phyloP scores from a whole-genome alignment of 345 rosid genomes.

The Eucalyptus marginata region DNA sequence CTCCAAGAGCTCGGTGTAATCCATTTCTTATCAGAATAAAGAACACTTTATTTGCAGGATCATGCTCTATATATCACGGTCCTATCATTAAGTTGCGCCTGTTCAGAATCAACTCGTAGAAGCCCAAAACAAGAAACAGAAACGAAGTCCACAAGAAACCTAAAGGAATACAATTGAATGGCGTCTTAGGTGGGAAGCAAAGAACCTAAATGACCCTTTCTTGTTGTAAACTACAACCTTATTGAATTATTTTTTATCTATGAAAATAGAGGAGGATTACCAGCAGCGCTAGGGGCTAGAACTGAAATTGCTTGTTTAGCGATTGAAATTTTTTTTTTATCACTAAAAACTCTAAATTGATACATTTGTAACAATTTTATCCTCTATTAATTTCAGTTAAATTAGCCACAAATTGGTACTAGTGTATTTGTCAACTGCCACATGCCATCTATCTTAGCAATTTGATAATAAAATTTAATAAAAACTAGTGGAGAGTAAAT shows the following conservation, averaged over 20 bases:
- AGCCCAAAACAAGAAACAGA: neutral
- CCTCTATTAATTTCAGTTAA: too few relatives aligned
- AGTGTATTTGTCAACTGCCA: accelerated
- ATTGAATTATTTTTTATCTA: neutral
- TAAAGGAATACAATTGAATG: neutral
- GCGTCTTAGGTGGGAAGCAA: neutral
- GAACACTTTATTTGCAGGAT: neutral
- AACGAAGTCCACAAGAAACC: neutral
- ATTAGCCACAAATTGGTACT: too few relatives aligned
- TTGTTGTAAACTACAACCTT: neutral
- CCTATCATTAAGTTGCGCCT: neutral
- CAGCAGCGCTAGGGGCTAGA: neutral
- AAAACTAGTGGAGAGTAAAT: accelerated
- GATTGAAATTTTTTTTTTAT: neutral
- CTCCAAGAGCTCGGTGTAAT: slow-evolving; percentile 21
- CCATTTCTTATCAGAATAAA: neutral
- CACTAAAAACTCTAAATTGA: too few relatives aligned
- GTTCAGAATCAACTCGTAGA: neutral
- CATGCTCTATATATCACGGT: neutral
- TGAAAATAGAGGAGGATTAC: neutral
- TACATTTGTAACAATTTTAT: too few relatives aligned
- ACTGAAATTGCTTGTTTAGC: neutral
- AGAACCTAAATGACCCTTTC: neutral
- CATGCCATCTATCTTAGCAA: accelerated
- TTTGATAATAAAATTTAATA: accelerated